These are phyloP conservation scores for apple (Malus domestica) DNA, from an alignment of 306 rosid genomes.

Conservation along the genomic window DNA sequence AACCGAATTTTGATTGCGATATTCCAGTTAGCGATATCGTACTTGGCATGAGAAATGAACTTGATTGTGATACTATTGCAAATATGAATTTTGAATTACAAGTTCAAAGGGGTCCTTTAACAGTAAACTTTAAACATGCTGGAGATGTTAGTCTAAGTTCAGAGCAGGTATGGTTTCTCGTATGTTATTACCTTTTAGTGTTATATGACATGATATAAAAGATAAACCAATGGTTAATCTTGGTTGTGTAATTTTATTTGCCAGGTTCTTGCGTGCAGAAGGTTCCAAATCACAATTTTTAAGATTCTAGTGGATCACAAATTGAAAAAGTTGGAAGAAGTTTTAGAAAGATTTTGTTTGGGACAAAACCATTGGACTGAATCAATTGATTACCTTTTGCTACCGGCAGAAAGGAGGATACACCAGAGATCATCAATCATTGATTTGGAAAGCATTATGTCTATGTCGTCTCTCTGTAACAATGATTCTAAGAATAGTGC, in stretches of 20 bases:
- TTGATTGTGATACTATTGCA: constrained; percentile 43
- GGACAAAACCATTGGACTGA: not conserved
- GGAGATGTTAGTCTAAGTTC: constrained; percentile 38
- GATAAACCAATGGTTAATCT: not conserved
- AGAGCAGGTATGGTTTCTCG: constrained; percentile 33
- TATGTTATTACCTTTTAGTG: not conserved
- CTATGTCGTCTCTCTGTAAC: constrained; percentile 18
- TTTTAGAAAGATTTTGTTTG: not conserved
- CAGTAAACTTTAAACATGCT: constrained; percentile 26
- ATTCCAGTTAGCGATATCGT: constrained; percentile 43
- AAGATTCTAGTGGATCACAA: constrained; percentile 27
- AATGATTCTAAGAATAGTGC: constrained; percentile 1
- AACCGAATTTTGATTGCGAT: constrained; percentile 36
- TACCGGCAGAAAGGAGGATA: constrained; percentile 15
- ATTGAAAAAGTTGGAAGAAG: not conserved
- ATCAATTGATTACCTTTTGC: not conserved
- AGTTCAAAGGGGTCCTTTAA: constrained; percentile 40
- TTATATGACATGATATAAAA: not conserved
- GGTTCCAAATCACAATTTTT: constrained; percentile 56
- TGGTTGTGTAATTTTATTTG: constrained; percentile 8
- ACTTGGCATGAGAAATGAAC: constrained; percentile 40
- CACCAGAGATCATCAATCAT: constrained; percentile 8
- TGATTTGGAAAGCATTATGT: constrained; percentile 45
- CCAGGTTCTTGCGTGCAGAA: constrained; percentile 51
- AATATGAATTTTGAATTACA: constrained; percentile 33